Percentiles rank a stretch among this genome's conserved stretches.
Conservation (phyloP, 1,139 yeast genomes). For the Suhomyces bribrorum region DNA sequence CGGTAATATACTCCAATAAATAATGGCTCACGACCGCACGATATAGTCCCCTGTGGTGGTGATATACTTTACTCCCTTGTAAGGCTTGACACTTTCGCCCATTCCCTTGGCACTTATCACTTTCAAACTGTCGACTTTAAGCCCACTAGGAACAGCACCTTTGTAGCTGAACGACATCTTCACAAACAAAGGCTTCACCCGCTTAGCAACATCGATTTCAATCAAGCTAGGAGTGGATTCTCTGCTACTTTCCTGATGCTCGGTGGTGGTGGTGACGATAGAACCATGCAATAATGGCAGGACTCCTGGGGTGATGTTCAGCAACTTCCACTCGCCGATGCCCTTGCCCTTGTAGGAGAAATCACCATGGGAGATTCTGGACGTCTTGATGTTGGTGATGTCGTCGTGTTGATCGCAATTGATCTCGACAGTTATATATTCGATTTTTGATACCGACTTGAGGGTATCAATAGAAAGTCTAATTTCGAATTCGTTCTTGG, state of each 20-base stretch:
- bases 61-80: slow-evolving; percentile 87
- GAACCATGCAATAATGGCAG: slow-evolving; percentile 69
- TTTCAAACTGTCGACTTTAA: slow-evolving; percentile 66
- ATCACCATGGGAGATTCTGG: slow-evolving; percentile 73
- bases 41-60: slow-evolving; percentile 65
- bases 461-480: slow-evolving; percentile 55
- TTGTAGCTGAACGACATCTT: slow-evolving; percentile 58
- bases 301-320: slow-evolving; percentile 61
- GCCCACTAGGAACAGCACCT: slow-evolving; percentile 78
- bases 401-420: slow-evolving; percentile 28
- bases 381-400: slow-evolving; percentile 43
- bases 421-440: slow-evolving; percentile 55
- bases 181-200: slow-evolving; percentile 52
- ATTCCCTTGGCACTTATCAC: slow-evolving; percentile 60
- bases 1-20: no score
- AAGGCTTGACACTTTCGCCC: slow-evolving; percentile 69
- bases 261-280: slow-evolving; percentile 22
- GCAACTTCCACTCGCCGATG: slow-evolving; percentile 71
- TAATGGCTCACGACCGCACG: slow-evolving; percentile 21
- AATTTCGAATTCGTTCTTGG: slow-evolving; percentile 75
- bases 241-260: slow-evolving; percentile 8
- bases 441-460: slow-evolving; percentile 55
- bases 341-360: slow-evolving; percentile 55
- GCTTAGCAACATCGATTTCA: slow-evolving; percentile 10
- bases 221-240: slow-evolving; percentile 10